Conservation (phyloP, 768 basidiomycete genomes). For the Stropharia rugosoannulata region DNA sequence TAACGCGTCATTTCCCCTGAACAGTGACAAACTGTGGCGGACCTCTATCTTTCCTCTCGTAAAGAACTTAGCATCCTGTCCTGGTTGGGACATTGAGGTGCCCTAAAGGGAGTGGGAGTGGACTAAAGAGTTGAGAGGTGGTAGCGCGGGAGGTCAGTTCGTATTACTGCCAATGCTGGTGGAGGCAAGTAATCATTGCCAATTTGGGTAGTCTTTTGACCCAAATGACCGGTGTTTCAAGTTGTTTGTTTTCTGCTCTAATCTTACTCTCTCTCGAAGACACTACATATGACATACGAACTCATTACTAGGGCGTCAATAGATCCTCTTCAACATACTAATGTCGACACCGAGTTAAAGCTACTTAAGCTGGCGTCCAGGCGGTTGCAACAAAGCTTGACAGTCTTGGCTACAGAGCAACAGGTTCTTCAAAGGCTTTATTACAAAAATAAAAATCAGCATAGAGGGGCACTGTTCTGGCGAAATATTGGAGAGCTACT, state of each 20-base stretch:
- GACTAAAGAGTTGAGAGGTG: neutral
- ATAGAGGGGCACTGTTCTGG: slow-evolving; percentile 70
- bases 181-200: neutral
- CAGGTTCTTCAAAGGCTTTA: slow-evolving; percentile 64
- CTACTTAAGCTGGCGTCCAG: slow-evolving; percentile 55
- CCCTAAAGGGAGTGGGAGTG: neutral
- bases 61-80: slow-evolving; percentile 92
- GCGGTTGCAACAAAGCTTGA: slow-evolving; percentile 43
- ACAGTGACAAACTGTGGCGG: slow-evolving; percentile 6
- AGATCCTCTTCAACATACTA: slow-evolving; percentile 28
- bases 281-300: slow-evolving; percentile 8
- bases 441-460: slow-evolving; percentile 83
- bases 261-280: too few species aligned
- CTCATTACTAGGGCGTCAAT: slow-evolving; percentile 24
- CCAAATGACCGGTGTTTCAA: too few species aligned
- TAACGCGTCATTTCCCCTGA: neutral
- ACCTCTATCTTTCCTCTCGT: slow-evolving; percentile 92
- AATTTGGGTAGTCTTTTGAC: slow-evolving; percentile 4
- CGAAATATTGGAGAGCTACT: slow-evolving; percentile 60
- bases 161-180: neutral
- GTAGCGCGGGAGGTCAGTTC: neutral
- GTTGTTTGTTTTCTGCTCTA: too few species aligned
- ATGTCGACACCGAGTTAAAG: slow-evolving; percentile 60
- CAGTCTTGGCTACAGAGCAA: slow-evolving; percentile 48
- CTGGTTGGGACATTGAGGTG: slow-evolving; percentile 50